A percentile compares a stretch with the other conserved stretches of the same genome.
phyloP scores from a whole-genome alignment of 805 yeast genomes.

The Blastobotrys muscicola region DNA sequence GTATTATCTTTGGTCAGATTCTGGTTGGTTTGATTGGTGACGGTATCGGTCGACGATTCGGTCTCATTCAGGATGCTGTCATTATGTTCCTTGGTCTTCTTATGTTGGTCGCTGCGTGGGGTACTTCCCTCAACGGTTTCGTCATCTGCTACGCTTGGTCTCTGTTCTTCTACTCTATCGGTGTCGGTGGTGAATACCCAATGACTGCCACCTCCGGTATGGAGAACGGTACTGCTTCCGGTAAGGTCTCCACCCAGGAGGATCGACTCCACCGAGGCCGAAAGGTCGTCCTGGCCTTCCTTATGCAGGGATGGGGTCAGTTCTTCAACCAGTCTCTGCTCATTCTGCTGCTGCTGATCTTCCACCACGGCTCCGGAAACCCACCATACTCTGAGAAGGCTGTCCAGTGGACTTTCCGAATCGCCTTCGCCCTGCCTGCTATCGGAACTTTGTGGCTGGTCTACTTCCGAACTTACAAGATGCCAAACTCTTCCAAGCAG shows the following conservation, averaged over 20 bases:
- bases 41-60: conserved; percentile 52
- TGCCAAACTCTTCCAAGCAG: conserved; percentile 21
- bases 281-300: conserved; percentile 39
- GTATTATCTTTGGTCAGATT: conserved; percentile 55
- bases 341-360: conserved; percentile 70
- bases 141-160: conserved; percentile 40
- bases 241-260: conserved; percentile 16
- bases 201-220: conserved; percentile 52
- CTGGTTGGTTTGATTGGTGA: conserved; percentile 49
- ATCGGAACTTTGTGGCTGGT: conserved; percentile 28
- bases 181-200: conserved; percentile 64
- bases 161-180: conserved; percentile 40
- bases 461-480: conserved; percentile 28
- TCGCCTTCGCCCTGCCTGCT: conserved; percentile 27
- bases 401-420: conserved; percentile 29
- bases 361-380: conserved; percentile 90
- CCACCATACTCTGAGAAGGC: conserved; percentile 39
- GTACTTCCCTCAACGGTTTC: conserved; percentile 46
- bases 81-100: conserved; percentile 50
- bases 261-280: conserved; percentile 30
- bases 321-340: conserved; percentile 81
- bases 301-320: conserved; percentile 95
- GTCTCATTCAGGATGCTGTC: conserved; percentile 48
- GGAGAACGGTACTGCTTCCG: conserved; percentile 41
- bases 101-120: conserved; percentile 53